A percentile compares a stretch with the other conserved stretches of the same genome.
Conservation (phyloP, 345 rosid genomes). For the Xanthoceras sorbifolium region DNA sequence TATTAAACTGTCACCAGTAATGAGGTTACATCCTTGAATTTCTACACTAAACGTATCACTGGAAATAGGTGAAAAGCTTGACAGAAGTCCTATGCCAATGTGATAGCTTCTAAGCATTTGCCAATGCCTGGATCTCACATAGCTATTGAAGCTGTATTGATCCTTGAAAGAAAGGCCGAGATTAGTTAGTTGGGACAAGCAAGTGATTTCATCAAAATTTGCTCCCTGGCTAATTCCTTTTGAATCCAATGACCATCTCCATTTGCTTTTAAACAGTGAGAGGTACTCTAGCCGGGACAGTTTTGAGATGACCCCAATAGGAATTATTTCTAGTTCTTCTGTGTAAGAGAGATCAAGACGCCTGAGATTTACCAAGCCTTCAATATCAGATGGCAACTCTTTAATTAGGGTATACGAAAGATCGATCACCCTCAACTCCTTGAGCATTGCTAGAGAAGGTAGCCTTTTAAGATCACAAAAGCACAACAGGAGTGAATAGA, state of each 20-base stretch:
- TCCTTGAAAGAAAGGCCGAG: conserved; percentile 10
- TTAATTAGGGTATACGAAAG: conserved; percentile 2
- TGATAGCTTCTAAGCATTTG: conserved; percentile 10
- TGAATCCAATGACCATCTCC: conserved; percentile 8
- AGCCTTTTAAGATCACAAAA: not conserved
- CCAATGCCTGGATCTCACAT: conserved; percentile 23
- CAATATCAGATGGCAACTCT: not conserved
- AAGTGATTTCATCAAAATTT: conserved; percentile 6
- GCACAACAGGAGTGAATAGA: conserved; percentile 2
- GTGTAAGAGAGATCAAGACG: conserved; percentile 18
- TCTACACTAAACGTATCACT: conserved; percentile 2
- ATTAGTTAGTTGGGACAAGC: not conserved
- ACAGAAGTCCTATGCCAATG: conserved; percentile 7
- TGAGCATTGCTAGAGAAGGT: conserved; percentile 9
- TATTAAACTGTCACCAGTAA: not conserved
- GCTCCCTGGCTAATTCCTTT: not conserved
- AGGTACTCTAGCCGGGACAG: conserved; percentile 6
- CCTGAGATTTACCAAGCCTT: conserved; percentile 17
- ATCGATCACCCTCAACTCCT: conserved; percentile 18
- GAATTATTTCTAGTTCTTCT: not conserved
- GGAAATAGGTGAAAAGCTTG: not conserved
- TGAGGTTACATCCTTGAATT: conserved; percentile 7
- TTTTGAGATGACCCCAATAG: not conserved
- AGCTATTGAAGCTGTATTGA: conserved; percentile 11
- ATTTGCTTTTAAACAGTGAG: conserved; percentile 14